Conservation (phyloP, 495 filamentous ascomycete species). For the Cetradonia linearis region DNA sequence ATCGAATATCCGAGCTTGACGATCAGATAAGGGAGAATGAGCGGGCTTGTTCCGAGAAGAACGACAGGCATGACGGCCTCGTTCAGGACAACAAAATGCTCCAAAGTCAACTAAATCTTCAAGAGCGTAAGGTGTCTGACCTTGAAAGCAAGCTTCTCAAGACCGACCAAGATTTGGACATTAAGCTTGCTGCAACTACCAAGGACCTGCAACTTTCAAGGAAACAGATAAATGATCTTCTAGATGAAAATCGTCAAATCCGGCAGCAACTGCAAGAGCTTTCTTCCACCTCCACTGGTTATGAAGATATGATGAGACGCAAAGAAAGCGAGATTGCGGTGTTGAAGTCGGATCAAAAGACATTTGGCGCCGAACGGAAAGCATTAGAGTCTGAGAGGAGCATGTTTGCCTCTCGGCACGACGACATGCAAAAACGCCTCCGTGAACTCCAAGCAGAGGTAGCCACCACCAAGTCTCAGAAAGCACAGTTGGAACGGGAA, state of each 20-base stretch:
- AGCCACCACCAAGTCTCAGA: constrained; percentile 76
- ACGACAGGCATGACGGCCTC: constrained; percentile 60
- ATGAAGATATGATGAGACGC: constrained; percentile 81
- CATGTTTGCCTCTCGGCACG: constrained; percentile 60
- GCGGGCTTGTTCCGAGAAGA: constrained; percentile 54
- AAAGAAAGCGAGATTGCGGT: constrained; percentile 91
- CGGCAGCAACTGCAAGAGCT: constrained; percentile 78
- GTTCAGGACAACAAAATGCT: constrained; percentile 81
- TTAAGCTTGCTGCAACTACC: constrained; percentile 72
- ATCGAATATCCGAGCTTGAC: constrained; percentile 58
- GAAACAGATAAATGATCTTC: constrained; percentile 60
- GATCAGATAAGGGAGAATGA: constrained; percentile 55
- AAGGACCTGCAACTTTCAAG: constrained; percentile 68
- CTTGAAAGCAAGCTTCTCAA: constrained; percentile 76
- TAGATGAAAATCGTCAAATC: constrained; percentile 73
- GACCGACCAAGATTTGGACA: constrained; percentile 78
- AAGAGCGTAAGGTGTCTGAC: constrained; percentile 83
- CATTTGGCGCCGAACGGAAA: constrained; percentile 64
- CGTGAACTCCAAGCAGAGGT: constrained; percentile 80
- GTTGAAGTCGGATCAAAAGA: constrained; percentile 71
- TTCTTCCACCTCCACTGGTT: constrained; percentile 83
- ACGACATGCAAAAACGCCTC: constrained; percentile 65
- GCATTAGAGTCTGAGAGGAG: constrained; percentile 65
- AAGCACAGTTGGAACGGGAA: constrained; percentile 72
- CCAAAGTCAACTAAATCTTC: constrained; percentile 78